Base-by-base conservation (phyloP, 805 yeast species). In the Ogataea degrootiae region DNA sequence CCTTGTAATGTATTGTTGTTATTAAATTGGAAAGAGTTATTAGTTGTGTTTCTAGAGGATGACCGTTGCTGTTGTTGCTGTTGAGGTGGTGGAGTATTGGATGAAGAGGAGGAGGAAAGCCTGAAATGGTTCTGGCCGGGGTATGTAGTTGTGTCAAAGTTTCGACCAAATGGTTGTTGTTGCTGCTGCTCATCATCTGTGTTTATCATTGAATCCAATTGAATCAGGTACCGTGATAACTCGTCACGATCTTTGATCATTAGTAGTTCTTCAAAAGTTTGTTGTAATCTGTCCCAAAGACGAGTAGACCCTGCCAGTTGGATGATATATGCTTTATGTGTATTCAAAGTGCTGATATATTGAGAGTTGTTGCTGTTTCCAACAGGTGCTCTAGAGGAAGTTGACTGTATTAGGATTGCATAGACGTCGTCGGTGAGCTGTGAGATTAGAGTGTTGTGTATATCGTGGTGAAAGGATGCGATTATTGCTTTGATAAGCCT, bases 181-280 rank as follows among this genome's bases (percentile, higher is more conserved):
- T 16, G 35, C 17, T 42, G 31, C 11, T 36, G 40, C 21, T 42
- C 26, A 5, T 33, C 33, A 39, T 39, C 38, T 21, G 15, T 5
- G 26, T 14, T 46, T 35, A 46, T 34, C 16, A 53, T 47, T 9
- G 55, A 47, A 39, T 59, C 63, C 37, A 59, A 40, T 34, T 51
- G 51, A 33, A 56, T 49, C 37, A 59, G 43, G 35, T 58, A 60
- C 31, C 56, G 45, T 1, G 60, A 58, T 11, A 59, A 45, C 17
- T 53, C 54, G 19, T 56, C 58, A 9, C 41, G 43, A 35, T 44
- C 49, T 36, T 49, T 42, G 16, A 59, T 43, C 37, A 37, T 43
- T 14, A 52, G 34, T 11, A 60, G 47, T 26, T 57, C 62, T 31
- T 53, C 55, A 5, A 58, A 38, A 2, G 56, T 52, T 33, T 55